Percentiles rank a stretch among this genome's conserved stretches.
Conservation (phyloP, 192 early-diverging fungal genomes). For the Podila clonocystis region DNA sequence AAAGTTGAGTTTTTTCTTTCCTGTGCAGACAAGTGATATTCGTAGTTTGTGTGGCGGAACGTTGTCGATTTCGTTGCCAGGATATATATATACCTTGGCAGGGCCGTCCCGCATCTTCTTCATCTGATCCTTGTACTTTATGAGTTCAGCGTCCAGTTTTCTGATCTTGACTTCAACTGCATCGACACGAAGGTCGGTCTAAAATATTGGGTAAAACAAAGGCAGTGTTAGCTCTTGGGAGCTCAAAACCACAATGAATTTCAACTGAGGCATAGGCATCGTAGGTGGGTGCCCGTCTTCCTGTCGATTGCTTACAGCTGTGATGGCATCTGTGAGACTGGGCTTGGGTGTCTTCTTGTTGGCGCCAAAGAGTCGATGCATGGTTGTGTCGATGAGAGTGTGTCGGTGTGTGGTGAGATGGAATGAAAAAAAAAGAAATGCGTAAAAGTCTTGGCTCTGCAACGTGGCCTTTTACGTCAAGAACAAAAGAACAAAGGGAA, state of each 20-base stretch:
- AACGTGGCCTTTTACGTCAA: neutral
- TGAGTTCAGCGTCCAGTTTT: slow-evolving; percentile 93
- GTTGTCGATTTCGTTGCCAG: neutral
- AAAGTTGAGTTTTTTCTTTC: neutral
- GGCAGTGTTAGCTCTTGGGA: neutral
- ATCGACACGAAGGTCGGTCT: slow-evolving; percentile 89
- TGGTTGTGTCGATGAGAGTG: neutral
- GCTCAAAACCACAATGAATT: neutral
- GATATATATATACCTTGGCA: slow-evolving; percentile 24
- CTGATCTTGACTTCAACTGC: slow-evolving; percentile 94
- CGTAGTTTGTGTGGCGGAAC: neutral
- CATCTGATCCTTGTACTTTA: slow-evolving; percentile 94
- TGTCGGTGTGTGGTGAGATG: neutral
- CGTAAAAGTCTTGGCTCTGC: neutral
- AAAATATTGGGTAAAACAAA: neutral
- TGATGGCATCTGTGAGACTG: slow-evolving; percentile 89
- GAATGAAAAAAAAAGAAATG: neutral
- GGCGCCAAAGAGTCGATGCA: slow-evolving; percentile 96
- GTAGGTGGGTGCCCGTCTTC: neutral
- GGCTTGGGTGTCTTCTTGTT: slow-evolving; percentile 87
- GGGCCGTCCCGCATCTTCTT: slow-evolving; percentile 91
- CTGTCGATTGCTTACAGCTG: slow-evolving; percentile 55
- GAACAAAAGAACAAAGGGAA: neutral
- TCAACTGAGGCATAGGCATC: neutral
- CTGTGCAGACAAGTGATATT: neutral